Evolutionary conservation across 768 basidiomycete genomes (phyloP), one percentile per base, ranked within the genome.

Genomic region (Lentinula lateritia): DNA sequence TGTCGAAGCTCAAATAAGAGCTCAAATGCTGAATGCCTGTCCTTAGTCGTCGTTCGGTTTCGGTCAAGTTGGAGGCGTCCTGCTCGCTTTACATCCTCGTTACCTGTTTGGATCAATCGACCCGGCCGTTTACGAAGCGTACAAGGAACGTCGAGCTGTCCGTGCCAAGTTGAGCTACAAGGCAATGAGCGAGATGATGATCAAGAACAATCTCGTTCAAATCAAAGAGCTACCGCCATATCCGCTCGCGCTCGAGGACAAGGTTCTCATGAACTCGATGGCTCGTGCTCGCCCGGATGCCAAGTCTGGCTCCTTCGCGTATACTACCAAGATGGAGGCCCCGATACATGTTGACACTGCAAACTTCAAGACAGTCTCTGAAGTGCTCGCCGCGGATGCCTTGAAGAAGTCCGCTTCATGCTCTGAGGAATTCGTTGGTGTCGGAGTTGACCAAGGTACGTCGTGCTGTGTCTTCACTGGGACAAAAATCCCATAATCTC

Each of bases 11-110:
- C 9, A 23, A 15, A 20, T 28, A 9, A 48, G 18, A 48, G 10
- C 13, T 6, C 36, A 18, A 56, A 61, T 60, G 52, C 60, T 66
- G 53, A 66, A 34, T 18, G 34, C 57, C n/a, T 28, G 57, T 20
- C n/a, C 66, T 28, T 65, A 93, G 87, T 95, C 93, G 0, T 95
- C 93, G 13, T 96, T 96, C 75, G 96, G 97, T 65, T 98, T 98
- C 79, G 95, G 97, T 68, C 97, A 98, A 83, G 96, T 98, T 64
- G 97, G 97, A 58, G 97, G 97, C 59, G 91, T 87, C 61, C 91
- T 88, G 48, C 82, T 95, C 65, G 79, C 98, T 68, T 71, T 98
- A 54, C 89, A 98, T 72, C 95, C 97, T 64, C 90, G 93, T 66
- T 93, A 92, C 76, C 82, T 97, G 64, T 87, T 95, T 65, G 96